Evolutionary conservation across 805 yeast species (phyloP), one percentile per base, ranked within the genome.

Genomic region (Zygosaccharomyces pseudorouxii): DNA sequence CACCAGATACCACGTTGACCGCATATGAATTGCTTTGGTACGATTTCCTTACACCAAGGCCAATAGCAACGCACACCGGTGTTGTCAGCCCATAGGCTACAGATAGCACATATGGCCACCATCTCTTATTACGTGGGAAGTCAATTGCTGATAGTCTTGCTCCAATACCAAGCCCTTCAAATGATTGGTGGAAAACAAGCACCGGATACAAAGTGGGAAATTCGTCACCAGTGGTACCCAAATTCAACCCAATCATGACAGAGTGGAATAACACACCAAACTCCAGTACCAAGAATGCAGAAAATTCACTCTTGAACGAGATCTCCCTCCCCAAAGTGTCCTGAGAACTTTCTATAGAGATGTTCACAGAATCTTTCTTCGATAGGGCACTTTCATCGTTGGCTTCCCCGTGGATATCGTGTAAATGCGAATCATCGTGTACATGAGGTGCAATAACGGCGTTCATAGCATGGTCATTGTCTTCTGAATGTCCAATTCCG

Each of bases 121-220:
- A 62, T 48, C 60, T 65, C 54, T 64, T 68, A 38, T 42, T 46
- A 22, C 57, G 54, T 7, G 85, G 84, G 78, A 83, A 83, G 2
- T 73, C 70, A 16, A 81, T 78, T 31, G 74, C 73, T 1, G 86
- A 79, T 42, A 82, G 66, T 63, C 93, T 76, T 9, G 90, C 74
- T 28, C 92, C 90, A 53, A 84, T 73, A 56, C 92, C 92, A 46
- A 85, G 73, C 54, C 92, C 92, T 70, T 85, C 92, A 59, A 85
- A 86, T 60, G 81, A 73, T 66, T 85, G 92, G 66, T 85, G 92
- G 74, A 84, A 85, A 4, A 82, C 79, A 36, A 79, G 54, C 7
- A 84, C 92, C 43, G 81, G 71, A 59, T 81, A 84, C 40, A 85
- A 70, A 4, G 86, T 75, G 38, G 68, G 71, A 62, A 82, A 84